Conservation (phyloP, 1,284 basidiomycete species). For the Ustilago lituana region DNA sequence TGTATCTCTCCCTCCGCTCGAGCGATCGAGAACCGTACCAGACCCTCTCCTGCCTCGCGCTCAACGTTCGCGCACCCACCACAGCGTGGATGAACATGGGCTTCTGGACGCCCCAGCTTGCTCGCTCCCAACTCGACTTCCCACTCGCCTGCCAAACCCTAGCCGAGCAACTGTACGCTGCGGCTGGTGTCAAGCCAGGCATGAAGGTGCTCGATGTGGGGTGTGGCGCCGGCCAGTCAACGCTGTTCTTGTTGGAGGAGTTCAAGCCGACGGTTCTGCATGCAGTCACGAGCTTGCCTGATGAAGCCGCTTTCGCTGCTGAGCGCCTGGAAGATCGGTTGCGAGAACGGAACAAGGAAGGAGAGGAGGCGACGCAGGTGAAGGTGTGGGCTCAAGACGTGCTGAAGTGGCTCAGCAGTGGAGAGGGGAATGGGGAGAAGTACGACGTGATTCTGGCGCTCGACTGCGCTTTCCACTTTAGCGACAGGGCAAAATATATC, state of each 20-base stretch:
- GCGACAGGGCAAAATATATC: slow-evolving; percentile 50
- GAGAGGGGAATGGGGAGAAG: slow-evolving; percentile 10
- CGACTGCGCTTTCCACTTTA: slow-evolving; percentile 66
- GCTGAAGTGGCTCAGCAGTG: slow-evolving; percentile 33
- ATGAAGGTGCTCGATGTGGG: slow-evolving; percentile 61
- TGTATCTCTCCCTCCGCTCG: slow-evolving; percentile 9
- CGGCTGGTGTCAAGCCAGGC: slow-evolving; percentile 27
- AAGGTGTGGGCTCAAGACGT: slow-evolving; percentile 53
- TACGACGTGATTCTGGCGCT: slow-evolving; percentile 63
- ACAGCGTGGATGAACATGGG: slow-evolving; percentile 64
- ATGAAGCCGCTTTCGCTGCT: slow-evolving; percentile 47
- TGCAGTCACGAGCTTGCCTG: slow-evolving; percentile 57
- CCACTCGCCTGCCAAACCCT: slow-evolving; percentile 50
- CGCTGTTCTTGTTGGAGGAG: slow-evolving; percentile 44
- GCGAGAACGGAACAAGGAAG: not conserved
- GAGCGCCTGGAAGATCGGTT: slow-evolving; percentile 9
- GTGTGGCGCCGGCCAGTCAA: slow-evolving; percentile 62
- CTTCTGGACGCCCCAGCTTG: slow-evolving; percentile 38
- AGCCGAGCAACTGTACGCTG: slow-evolving; percentile 43
- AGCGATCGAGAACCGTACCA: slow-evolving; percentile 21
- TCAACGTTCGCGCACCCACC: slow-evolving; percentile 35
- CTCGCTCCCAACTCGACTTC: slow-evolving; percentile 26
- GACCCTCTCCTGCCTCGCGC: slow-evolving; percentile 31
- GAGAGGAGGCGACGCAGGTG: slow-evolving; percentile 1
- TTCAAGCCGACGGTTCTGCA: slow-evolving; percentile 47